Evolutionary conservation across 305 asterid genomes (phyloP).

Genomic region (Ilex paraguariensis): DNA sequence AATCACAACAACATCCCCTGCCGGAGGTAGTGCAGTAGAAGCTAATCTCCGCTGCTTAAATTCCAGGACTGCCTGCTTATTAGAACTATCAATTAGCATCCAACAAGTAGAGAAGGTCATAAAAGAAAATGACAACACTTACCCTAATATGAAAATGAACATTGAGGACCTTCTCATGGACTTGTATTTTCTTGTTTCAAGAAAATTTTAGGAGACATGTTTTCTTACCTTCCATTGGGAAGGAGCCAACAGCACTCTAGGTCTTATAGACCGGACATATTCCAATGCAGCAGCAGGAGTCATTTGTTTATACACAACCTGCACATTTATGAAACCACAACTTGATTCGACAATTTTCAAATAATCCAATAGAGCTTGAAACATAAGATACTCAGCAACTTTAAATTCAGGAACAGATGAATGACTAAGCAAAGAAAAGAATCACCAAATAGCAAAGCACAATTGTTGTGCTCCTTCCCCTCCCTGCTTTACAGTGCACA

Average conservation of each 20-base stretch:
- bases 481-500: constrained; percentile 92
- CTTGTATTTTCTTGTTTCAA: no score
- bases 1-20: not conserved
- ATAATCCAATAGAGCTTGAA: no score
- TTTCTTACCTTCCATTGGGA: constrained; percentile 30
- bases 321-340: constrained; percentile 16
- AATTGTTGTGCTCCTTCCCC: constrained; percentile 92
- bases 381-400: no score
- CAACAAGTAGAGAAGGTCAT: no score
- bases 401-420: no score
- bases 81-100: no score
- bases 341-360: not conserved
- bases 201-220: no score
- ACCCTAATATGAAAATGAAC: no score
- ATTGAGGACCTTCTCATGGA: no score
- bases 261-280: constrained; percentile 77
- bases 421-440: not conserved
- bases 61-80: no score
- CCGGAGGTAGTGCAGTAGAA: not conserved
- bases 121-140: no score
- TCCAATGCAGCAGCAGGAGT: constrained; percentile 77
- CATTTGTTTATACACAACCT: constrained; percentile 85
- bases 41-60: no score
- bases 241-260: constrained; percentile 82
- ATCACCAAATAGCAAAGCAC: constrained; percentile 86